Base-by-base conservation (phyloP, 371 early-diverging fungal species). In the Mucor indicus region DNA sequence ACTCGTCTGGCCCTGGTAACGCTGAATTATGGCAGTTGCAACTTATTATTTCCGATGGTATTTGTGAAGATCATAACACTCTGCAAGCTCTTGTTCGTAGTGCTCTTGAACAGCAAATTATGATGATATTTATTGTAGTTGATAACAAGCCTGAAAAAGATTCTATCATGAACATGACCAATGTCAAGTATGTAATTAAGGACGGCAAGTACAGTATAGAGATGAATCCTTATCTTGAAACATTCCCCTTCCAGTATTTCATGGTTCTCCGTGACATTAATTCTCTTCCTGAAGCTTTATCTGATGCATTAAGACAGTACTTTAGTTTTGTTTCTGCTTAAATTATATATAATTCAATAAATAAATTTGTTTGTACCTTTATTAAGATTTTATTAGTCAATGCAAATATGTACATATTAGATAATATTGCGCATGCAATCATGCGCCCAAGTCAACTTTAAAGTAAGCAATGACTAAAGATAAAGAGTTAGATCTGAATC, bases 241-340 rank as follows among this genome's bases (percentile, higher is more conserved):
- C 92, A 6, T 98, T 98, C 88, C 98, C 98, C 38, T 97, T 97
- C 79, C 91, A 95, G 53, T 96, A 91, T 74, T 97, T 93, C 63
- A 86, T 97, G 51, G 85, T 96, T 19, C 67, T 98, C 46, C 84
- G 88, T 55, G 87, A 95, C 60, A 87, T 97, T 57, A 81, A 90
- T 51, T 76, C 83, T 17, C 74, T 98, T 35, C 96, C 98, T 0
- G 84, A 84, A 38, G 93, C 93, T 1, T 71, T 98, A 37, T 78
- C 94, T 10, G 96, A 96, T 65, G 91, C 95, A 17, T 78, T 98
- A 21, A 76, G 98, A 21, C 97, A 98, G 74, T 98, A 91, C 74
- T 96, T 96, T 56, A 79, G 79, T 42, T 78, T 84, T 64, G 79
- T 84, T 15, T 62, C 80, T 38, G 59, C 65, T 39, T 69, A 61